Evolutionary conservation across 805 yeast genomes (phyloP), one percentile per base, ranked within the genome.

Genomic region (Candida krabiensis): DNA sequence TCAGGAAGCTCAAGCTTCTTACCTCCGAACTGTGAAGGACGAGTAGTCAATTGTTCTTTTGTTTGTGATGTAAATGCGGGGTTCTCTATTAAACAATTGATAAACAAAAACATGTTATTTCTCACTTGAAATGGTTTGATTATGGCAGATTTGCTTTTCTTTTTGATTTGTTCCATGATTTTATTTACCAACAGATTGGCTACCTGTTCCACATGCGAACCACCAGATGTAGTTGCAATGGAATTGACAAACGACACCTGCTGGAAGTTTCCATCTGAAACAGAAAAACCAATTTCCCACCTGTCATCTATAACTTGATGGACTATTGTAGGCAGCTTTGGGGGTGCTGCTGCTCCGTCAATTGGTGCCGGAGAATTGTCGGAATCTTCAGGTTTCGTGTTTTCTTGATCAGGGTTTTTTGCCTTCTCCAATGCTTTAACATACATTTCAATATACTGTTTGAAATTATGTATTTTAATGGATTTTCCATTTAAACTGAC

Each of bases 11-110:
- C 80, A 19, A 74, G 58, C 77, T 85, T 67, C 69, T 83, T 70
- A 8, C 96, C 86, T 19, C 97, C 97, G 68, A 91, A 93, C 49
- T 90, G 95, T 14, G 84, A 72, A 0, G 81, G 80, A 58, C 93
- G 81, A 0, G 98, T 88, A 17, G 96, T 90, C 53, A 93, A 68
- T 58, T 89, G 96, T 61, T 93, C 99, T 57, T 93, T 93, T 0
- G 99, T 93, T 66, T 93, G 99, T 0, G 98, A 90, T 0, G 97
- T 89, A 60, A 93, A 93, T 0, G 98, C 95, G 0, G 99, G 99
- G 53, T 93, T 93, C 58, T 89, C 96, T 63, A 93, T 81, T 51
- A 90, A 70, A 73, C 96, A 88, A 62, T 93, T 93, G 45, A 93
- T 71, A 53, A 93, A 93, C 24, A 93, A 55, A 53, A 93, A 93